phyloP scores from a whole-genome alignment of 495 filamentous ascomycete genomes.

The Talaromyces thailandensis region DNA sequence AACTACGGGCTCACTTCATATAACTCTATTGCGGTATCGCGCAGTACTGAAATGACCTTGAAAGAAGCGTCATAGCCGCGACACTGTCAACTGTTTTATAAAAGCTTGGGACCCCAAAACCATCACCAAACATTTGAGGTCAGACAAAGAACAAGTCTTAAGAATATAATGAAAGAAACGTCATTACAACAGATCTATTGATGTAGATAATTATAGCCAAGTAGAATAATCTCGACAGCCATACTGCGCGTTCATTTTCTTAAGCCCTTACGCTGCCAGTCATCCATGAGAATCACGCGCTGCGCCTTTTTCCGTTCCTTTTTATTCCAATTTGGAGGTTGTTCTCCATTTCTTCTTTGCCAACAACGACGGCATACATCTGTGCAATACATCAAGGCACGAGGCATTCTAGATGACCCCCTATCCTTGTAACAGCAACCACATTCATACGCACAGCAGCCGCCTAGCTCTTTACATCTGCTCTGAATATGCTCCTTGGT shows the following conservation, averaged over 20 bases:
- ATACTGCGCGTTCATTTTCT: background rate
- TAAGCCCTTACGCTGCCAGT: background rate
- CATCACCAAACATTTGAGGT: too few species aligned
- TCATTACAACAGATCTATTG: too few species aligned
- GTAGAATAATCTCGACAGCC: too few species aligned
- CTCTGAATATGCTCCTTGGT: background rate
- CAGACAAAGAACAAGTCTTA: too few species aligned
- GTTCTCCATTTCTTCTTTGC: background rate
- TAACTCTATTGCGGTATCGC: too few species aligned
- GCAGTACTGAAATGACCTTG: too few species aligned
- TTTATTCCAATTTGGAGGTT: background rate
- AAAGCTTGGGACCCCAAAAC: too few species aligned
- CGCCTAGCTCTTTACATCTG: background rate
- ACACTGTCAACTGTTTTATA: too few species aligned
- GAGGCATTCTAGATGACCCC: background rate
- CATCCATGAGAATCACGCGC: background rate
- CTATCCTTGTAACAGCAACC: slow-evolving; percentile 2
- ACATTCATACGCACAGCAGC: slow-evolving; percentile 5
- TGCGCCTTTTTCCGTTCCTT: background rate
- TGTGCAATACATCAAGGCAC: background rate
- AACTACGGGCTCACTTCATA: too few species aligned
- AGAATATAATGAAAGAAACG: too few species aligned
- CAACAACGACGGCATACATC: background rate
- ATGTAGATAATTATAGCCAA: too few species aligned
- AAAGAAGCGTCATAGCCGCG: too few species aligned